Evolutionary conservation across 441 rosid genomes (phyloP).

Genomic region (Adansonia madagascariensis): DNA sequence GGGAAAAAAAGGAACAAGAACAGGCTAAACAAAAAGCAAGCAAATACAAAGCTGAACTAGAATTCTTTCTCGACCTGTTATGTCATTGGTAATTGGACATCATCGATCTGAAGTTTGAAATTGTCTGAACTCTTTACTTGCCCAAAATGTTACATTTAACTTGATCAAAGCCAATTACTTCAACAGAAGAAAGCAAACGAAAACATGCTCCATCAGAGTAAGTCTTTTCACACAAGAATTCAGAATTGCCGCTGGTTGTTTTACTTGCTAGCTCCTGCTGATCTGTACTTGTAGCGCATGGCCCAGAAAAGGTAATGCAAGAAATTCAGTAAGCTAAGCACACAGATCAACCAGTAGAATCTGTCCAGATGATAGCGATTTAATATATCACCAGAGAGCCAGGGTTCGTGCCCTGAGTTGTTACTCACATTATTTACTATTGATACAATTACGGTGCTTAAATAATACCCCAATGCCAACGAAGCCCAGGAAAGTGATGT

Average conservation of each 20-base stretch:
- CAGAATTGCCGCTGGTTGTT: background rate
- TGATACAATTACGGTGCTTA: slow-evolving; percentile 75
- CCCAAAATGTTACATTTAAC: background rate
- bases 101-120: background rate
- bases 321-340: slow-evolving; percentile 70
- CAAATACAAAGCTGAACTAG: background rate
- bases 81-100: background rate
- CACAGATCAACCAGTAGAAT: slow-evolving; percentile 87
- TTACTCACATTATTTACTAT: slow-evolving; percentile 61
- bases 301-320: slow-evolving; percentile 83
- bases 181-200: background rate
- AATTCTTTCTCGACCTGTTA: background rate
- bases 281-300: slow-evolving; percentile 62
- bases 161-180: background rate
- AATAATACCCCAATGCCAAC: slow-evolving; percentile 82
- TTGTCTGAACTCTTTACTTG: background rate
- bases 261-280: slow-evolving; percentile 34
- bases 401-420: slow-evolving; percentile 46
- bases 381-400: slow-evolving; percentile 68
- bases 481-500: slow-evolving; percentile 90
- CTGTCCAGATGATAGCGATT: slow-evolving; percentile 67
- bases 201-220: background rate
- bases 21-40: background rate
- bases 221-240: background rate
- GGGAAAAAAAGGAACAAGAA: background rate